Conservation (phyloP, 148 eudicot species). For the Nepenthes mirabilis region DNA sequence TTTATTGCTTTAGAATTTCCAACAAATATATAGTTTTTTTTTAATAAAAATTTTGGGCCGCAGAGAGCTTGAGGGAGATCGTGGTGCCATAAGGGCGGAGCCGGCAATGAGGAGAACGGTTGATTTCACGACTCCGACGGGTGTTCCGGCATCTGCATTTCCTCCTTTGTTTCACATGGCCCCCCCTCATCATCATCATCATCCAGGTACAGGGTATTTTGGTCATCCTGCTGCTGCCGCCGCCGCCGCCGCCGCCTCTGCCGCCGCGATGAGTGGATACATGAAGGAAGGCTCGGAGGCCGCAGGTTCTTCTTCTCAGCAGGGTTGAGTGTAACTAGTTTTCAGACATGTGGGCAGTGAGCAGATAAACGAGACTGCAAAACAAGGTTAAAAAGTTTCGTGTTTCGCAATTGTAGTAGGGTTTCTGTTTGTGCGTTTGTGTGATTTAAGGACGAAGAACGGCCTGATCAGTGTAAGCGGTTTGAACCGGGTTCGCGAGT, state of each 20-base stretch:
- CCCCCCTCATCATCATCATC: slow-evolving; percentile 18
- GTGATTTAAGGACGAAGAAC: too few species aligned
- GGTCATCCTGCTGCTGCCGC: slow-evolving; percentile 10
- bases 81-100: slow-evolving; percentile 49
- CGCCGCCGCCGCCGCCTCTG: slow-evolving; percentile 1
- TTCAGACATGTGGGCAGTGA: too few species aligned
- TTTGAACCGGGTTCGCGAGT: too few species aligned
- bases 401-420: too few species aligned
- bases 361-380: too few species aligned
- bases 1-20: not conserved
- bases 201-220: slow-evolving; percentile 17
- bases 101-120: slow-evolving; percentile 32
- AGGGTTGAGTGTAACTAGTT: not conserved
- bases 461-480: too few species aligned
- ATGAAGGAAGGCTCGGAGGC: slow-evolving; percentile 17
- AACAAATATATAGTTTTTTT: not conserved
- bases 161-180: slow-evolving; percentile 36
- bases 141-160: slow-evolving; percentile 12
- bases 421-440: too few species aligned
- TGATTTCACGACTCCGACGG: slow-evolving; percentile 14
- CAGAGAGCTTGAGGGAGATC: slow-evolving; percentile 61
- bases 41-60: not conserved
- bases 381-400: too few species aligned
- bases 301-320: not conserved
- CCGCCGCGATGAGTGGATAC: slow-evolving; percentile 17